A percentile compares a stretch with the other conserved stretches of the same genome.
Conservation (phyloP, 108 stramenopile species). For the Fistulifera pelliculosa region DNA sequence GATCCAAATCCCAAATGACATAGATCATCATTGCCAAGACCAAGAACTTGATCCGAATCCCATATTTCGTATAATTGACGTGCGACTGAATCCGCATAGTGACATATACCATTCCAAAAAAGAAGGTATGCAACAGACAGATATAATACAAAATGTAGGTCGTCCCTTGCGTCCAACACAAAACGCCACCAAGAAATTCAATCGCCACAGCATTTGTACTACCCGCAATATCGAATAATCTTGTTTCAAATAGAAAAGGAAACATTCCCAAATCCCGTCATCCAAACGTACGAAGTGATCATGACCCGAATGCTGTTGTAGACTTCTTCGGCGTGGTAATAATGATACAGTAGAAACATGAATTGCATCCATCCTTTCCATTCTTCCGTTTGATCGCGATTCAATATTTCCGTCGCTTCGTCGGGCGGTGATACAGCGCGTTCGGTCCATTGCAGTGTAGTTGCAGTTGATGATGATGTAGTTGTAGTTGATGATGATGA, state of each 20-base stretch:
- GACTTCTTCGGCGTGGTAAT: slow-evolving; percentile 91
- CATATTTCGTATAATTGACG: slow-evolving; percentile 82
- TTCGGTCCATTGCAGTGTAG: background rate
- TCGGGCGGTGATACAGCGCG: slow-evolving; percentile 31
- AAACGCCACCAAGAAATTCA: slow-evolving; percentile 94
- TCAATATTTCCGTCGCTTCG: slow-evolving; percentile 70
- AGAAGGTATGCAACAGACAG: slow-evolving; percentile 96
- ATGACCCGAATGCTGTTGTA: slow-evolving; percentile 95
- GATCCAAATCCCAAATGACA: slow-evolving; percentile 82
- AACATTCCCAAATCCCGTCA: slow-evolving; percentile 98
- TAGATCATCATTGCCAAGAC: slow-evolving; percentile 74
- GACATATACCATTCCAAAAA: slow-evolving; percentile 91
- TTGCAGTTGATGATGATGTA: slow-evolving; percentile 1
- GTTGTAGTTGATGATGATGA: no score
- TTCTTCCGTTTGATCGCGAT: slow-evolving; percentile 97
- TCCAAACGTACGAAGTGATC: slow-evolving; percentile 98
- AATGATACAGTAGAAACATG: slow-evolving; percentile 96
- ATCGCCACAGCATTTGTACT: slow-evolving; percentile 94
- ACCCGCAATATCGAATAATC: slow-evolving; percentile 89
- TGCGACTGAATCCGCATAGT: slow-evolving; percentile 73
- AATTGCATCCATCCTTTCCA: slow-evolving; percentile 99
- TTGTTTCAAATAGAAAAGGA: slow-evolving; percentile 88
- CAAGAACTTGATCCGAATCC: slow-evolving; percentile 81
- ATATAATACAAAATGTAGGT: slow-evolving; percentile 98
- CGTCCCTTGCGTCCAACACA: slow-evolving; percentile 87